Evolutionary conservation across 1,139 yeast species (phyloP), one percentile per base, ranked within the genome.

Genomic region (Debaryomyces fabryi): DNA sequence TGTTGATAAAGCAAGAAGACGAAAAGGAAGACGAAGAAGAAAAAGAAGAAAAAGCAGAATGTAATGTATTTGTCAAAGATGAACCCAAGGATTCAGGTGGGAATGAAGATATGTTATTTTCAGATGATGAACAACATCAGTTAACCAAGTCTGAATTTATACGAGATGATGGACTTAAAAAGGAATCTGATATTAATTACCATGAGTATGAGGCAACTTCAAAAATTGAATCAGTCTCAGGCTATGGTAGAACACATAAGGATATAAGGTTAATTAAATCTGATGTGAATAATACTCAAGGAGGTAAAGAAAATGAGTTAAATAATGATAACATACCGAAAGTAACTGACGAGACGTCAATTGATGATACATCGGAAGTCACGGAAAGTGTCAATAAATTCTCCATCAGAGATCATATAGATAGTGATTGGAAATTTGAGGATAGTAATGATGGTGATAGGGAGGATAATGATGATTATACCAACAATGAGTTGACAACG

Each of bases 371-470:
- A 21, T 56, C 64, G n/a, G 51, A 50, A 39, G 48, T 47, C 4
- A 33, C 41, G 6, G 51, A 57, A 21, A 46, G 47, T 4, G 52
- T 66, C 4, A 58, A 63, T 8, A 62, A 58, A 43, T 62, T 67
- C 57, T 65, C 74, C 12, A 62, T 72, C 16, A 55, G 73, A 41
- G 71, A 69, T 52, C 71, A 71, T 40, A 61, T 69, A 48, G 76
- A 71, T 48, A 59, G 67, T 34, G 73, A 67, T 37, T 73, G 78
- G 78, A 72, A 70, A 54, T 62, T 70, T 41, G 77, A 72, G 50
- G 74, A 72, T 45, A 71, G 76, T 45, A 66, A 72, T 48, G 78
- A 74, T 55, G 79, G 78, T 13, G 79, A 74, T 44, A 60, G 65
- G 38, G 79, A 74, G 54, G 79, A 74, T 49, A 74, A 74, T 52